These are phyloP conservation scores for Trichophyton verrucosum DNA, from an alignment of 2,329 filamentous ascomycete species.

Conservation along the genomic window DNA sequence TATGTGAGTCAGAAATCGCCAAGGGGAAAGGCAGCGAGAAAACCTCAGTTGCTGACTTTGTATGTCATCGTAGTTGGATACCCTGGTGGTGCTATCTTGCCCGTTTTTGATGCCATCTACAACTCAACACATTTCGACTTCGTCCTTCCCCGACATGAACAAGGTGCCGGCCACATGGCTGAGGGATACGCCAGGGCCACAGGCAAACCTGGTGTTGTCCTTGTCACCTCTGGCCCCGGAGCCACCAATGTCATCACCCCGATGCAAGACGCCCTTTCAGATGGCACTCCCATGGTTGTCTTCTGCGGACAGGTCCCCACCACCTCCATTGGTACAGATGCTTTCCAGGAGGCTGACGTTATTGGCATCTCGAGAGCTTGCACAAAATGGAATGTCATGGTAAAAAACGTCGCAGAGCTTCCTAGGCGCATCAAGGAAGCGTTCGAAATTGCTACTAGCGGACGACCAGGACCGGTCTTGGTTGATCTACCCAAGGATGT, in stretches of 20 bases:
- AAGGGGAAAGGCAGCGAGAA: neutral
- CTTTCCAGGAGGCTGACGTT: constrained; percentile 93
- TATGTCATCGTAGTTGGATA: constrained; percentile 53
- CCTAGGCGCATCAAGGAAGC: constrained; percentile 93
- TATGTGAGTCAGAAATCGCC: constrained; percentile 54
- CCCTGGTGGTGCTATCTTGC: constrained; percentile 88
- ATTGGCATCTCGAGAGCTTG: constrained; percentile 87
- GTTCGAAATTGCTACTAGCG: constrained; percentile 93
- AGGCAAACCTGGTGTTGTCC: constrained; percentile 85
- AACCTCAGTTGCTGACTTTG: neutral
- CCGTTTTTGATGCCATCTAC: constrained; percentile 97
- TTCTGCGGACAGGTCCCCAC: constrained; percentile 91
- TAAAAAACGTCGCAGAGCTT: constrained; percentile 86
- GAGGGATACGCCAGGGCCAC: constrained; percentile 91
- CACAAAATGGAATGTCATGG: constrained; percentile 99
- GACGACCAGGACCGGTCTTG: constrained; percentile 83
- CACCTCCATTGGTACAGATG: constrained; percentile 80
- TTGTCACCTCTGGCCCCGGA: constrained; percentile 92
- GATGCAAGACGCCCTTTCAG: constrained; percentile 89
- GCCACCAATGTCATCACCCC: constrained; percentile 95
- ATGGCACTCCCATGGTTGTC: constrained; percentile 91
- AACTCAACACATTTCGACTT: constrained; percentile 97
- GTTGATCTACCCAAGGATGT: constrained; percentile 96
- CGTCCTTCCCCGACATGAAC: constrained; percentile 87
- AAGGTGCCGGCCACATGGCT: constrained; percentile 97